These are phyloP conservation scores for Pythium coloratum DNA, from an alignment of 352 stramenopile species.

Conservation along the genomic window DNA sequence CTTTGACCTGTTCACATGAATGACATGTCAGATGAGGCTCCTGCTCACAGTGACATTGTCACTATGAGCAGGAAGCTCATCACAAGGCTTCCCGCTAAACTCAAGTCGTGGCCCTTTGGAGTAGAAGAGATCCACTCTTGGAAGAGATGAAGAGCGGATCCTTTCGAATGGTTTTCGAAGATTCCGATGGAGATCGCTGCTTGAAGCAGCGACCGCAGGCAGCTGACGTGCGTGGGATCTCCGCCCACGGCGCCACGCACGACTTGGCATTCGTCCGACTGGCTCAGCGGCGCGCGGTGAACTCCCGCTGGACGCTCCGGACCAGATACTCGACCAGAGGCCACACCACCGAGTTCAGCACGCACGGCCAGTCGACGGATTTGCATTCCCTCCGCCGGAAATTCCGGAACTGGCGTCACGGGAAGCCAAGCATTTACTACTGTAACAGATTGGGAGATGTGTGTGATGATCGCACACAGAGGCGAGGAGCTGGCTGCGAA, in stretches of 20 bases:
- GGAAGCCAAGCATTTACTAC: no score
- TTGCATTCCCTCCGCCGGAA: no score
- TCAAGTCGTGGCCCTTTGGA: neutral
- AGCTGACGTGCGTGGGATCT: conserved; percentile 2
- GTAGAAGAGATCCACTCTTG: neutral
- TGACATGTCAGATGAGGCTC: no score
- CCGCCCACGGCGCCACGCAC: neutral
- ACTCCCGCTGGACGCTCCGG: no score
- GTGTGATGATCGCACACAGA: no score
- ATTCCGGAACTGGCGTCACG: no score
- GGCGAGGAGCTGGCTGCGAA: no score
- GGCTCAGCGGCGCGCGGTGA: neutral
- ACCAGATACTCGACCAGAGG: neutral
- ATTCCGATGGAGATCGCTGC: conserved; percentile 1
- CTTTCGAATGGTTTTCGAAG: neutral
- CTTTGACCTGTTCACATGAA: neutral
- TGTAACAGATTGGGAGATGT: no score
- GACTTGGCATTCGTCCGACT: neutral
- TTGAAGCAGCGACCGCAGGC: neutral
- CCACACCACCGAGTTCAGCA: neutral
- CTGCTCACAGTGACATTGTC: no score
- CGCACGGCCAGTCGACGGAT: neutral
- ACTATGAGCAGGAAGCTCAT: neutral
- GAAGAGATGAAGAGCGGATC: neutral
- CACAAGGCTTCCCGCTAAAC: neutral